Percentiles rank a stretch among this genome's conserved stretches.
phyloP scores from a whole-genome alignment of 192 early-diverging fungal species.

The Spizellomyces punctatus region DNA sequence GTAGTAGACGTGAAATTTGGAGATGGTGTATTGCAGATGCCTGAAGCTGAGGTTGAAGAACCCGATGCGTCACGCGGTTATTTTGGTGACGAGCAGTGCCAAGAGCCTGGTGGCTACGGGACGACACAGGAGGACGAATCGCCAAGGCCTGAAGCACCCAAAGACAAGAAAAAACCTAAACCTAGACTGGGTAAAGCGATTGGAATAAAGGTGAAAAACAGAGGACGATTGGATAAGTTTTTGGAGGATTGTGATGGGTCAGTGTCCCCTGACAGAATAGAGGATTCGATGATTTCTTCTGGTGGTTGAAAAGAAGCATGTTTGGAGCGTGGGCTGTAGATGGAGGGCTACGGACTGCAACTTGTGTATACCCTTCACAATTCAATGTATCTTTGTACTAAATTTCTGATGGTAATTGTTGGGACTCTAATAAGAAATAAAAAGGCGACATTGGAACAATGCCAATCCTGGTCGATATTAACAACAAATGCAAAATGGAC shows the following conservation, averaged over 20 bases:
- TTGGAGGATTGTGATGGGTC: neutral
- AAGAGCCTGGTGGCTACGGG: neutral
- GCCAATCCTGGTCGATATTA: too few species aligned
- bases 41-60: slow-evolving; percentile 12
- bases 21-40: slow-evolving; percentile 21
- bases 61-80: neutral
- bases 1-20: slow-evolving; percentile 29
- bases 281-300: too few species aligned
- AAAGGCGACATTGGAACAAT: too few species aligned
- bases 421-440: too few species aligned
- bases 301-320: too few species aligned
- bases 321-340: too few species aligned
- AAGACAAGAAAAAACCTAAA: neutral
- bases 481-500: too few species aligned
- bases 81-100: too few species aligned
- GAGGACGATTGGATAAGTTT: neutral
- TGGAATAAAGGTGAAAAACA: neutral
- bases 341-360: too few species aligned
- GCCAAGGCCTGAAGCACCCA: neutral
- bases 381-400: too few species aligned
- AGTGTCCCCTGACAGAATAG: neutral
- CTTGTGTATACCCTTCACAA: too few species aligned
- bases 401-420: too few species aligned
- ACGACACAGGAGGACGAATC: neutral
- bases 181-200: neutral